Base-by-base conservation (phyloP, 352 stramenopile genomes). In the Globisporangium barbulae region DNA sequence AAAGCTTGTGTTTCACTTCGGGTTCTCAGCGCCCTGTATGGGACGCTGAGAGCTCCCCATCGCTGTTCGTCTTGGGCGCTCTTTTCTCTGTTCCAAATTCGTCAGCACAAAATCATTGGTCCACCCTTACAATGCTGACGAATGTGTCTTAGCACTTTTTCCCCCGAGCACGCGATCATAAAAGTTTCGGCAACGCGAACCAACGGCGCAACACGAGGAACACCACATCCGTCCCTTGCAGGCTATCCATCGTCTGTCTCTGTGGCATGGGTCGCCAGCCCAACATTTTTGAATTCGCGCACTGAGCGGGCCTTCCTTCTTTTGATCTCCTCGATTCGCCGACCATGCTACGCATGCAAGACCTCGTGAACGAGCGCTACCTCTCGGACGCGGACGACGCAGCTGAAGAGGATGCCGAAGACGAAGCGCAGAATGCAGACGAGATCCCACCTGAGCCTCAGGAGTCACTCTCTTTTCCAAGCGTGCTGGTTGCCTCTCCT, bases 291-390 rank as follows among this genome's bases (percentile, higher is more conserved):
- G 49, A 55, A 55, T 39, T 55, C 21, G 49, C 15, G 49, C 17
- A 8, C 15, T 31, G 31, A 10, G 5, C 6, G 15, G 22, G 6
- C 6, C n/a, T 12, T 15, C 42, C 15, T 21, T 33, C 2, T 25
- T 55, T 55, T 13, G 49, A 47, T 47, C 41, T 21, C 41, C 15
- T 21, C 41, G 15, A 47, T 3, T 47, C 41, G 6, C 17, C 3
- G 49, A 19, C 28, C 31, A 56, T 56, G 50, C 30, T 56, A 19
- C 50, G 50, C 19, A 56, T 56, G 50, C 50, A 56, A 44, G 50
- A 56, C 12, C 50, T 56, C 3, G 50, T 56, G 30, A 37, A 56
- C 30, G 50, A 56, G 50, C 12, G n/a, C 19, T 21, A 56, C 30
- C 15, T 33, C 31, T 56, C 17, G 30, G 30, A 56, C 28, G 50